phyloP scores from a whole-genome alignment of 2,329 filamentous ascomycete species.

The Trichoderma aggressivum region DNA sequence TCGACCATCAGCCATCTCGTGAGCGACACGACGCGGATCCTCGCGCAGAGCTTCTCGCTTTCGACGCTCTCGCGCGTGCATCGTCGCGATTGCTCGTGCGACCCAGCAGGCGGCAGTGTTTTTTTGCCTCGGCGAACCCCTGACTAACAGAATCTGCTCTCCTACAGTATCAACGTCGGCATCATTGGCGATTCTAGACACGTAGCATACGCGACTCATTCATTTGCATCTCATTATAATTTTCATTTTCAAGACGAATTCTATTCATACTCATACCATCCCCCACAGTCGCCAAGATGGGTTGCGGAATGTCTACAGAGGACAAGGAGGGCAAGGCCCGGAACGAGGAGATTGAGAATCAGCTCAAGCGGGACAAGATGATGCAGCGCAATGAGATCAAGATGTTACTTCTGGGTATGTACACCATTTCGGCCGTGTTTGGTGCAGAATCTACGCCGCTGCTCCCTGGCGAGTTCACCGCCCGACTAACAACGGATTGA shows the following conservation, averaged over 20 bases:
- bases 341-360: constrained; percentile 99
- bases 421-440: background rate
- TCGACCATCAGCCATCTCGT: constrained; percentile 1
- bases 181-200: constrained; percentile 9
- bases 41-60: background rate
- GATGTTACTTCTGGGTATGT: constrained; percentile 92
- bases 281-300: constrained; percentile 68
- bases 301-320: constrained; percentile 99
- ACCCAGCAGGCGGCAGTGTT: background rate
- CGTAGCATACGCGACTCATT: constrained; percentile 9
- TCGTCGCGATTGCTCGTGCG: constrained; percentile 2
- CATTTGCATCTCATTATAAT: background rate
- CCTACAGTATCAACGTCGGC: constrained; percentile 8
- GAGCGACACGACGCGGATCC: constrained; percentile 4
- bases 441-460: background rate
- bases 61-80: background rate
- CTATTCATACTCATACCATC: constrained; percentile 23
- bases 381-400: constrained; percentile 99
- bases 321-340: constrained; percentile 99
- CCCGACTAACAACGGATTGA: constrained; percentile 11
- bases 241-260: background rate
- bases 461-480: background rate
- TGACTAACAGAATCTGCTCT: constrained; percentile 2
- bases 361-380: constrained; percentile 97
- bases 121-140: background rate